Base-by-base conservation (phyloP, 179 eudicot genomes). In the Patellifolia procumbens region DNA sequence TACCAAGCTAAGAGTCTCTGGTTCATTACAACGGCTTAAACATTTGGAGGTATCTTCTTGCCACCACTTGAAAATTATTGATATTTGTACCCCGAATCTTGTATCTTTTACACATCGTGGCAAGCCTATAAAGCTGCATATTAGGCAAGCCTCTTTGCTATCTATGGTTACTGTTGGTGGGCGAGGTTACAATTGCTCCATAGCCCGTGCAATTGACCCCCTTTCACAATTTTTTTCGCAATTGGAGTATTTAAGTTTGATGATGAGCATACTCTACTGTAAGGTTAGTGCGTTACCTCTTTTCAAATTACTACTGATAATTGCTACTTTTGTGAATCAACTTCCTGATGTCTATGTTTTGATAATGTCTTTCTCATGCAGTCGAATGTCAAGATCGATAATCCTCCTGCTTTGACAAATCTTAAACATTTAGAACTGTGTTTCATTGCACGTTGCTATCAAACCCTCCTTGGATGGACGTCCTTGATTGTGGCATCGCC, bases 401-500 rank as follows among this genome's bases (percentile, higher is more conserved):
- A 48, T 45, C 24, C 48, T 63, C 45, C 70, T 31, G 60, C 77
- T 19, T 26, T 74, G 77, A 29, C 29, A 61, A 74, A 74, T 34
- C 77, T 74, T 60, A n/a, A 46, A 55, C 69, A 74, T 62, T 29
- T 74, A 6, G 77, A 61, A 46, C 39, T 74, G n/a, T 12, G 26
- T 37, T 22, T 61, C 20, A 19, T 4, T 29, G 69, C 45, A 19
- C 0, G 0, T 62, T 2, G 7, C 46, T 1, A 20, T 26, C 26
- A 22, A 20, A 45, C 56, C 19, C 46, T 74, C 48, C 45, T 15
- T 37, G 70, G 61, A 46, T 74, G 77, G 70, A 63, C 60, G 65
- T 43, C 48, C 61, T 34, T 74, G 60, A 45, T 74, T 26, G 77
- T 31, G 61, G 77, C 77, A 46, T 22, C 77, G 16, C 76, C 76